Base-by-base conservation (phyloP, 2,329 filamentous ascomycete species). In the Fusarium longipes region DNA sequence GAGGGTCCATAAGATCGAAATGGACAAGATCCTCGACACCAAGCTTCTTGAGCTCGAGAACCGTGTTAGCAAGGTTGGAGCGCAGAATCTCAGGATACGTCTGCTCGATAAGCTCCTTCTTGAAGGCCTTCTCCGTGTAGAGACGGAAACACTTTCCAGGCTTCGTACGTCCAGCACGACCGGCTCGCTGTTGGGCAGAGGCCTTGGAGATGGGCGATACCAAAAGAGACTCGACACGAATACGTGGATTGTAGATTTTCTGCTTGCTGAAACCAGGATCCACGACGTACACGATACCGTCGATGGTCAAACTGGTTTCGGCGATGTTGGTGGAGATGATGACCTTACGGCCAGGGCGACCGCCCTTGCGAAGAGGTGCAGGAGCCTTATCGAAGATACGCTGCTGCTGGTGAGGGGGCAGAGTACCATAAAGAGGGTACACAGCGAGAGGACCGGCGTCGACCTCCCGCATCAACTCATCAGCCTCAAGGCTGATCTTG, bases 261-360 rank as follows among this genome's bases (percentile, higher is more conserved):
- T 99, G 96, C 83, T 99, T 99, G 82, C 93, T 97, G 83, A 99
- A 99, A 33, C 96, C 96, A 3, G 96, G 95, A 75, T 99, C 96
- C n/a, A 99, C 95, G 32, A 99, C 96, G 75, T 97, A 99, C 33
- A 99, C 96, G 67, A 99, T 99, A 77, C 96, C 96, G 76, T 99
- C 96, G 63, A 99, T 99, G 44, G 96, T 99, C 80, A 99, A 87
- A 74, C 91, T 95, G 0, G 96, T 99, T 82, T 99, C 96, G 42
- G 96, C 96, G 79, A 99, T 99, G 79, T 99, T 99, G 70, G 96
- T 99, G 11, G 94, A 93, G 29, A 99, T 87, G 72, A 99, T 96
- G 76, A 90, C 90, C 80, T 99, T 99, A 65, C 96, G 87, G n/a
- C 96, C 96, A 1, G 96, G 92, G 22, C 90, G 87, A 35, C 95